phyloP scores from a whole-genome alignment of 352 stramenopile genomes.

The Pythium sp. region DNA sequence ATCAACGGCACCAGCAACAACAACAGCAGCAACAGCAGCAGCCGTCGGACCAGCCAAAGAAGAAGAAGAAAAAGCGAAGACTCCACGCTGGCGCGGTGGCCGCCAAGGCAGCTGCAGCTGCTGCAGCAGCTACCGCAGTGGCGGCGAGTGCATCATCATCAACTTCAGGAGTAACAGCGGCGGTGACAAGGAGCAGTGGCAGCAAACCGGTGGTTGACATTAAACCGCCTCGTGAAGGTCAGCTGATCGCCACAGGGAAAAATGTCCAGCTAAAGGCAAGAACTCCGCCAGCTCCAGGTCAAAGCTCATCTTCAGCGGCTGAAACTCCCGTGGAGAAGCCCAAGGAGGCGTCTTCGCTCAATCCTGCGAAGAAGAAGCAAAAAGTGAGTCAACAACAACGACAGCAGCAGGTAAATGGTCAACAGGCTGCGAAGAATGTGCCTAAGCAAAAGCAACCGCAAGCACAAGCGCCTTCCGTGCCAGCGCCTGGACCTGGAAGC shows the following conservation, averaged over 20 bases:
- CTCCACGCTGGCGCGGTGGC: constrained; percentile 2
- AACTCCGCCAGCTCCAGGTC: not conserved
- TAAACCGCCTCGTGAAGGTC: not conserved
- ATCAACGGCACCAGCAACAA: not conserved
- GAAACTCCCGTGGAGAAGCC: not conserved
- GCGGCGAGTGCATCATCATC: not conserved
- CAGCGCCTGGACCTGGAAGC: not conserved
- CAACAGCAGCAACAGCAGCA: not conserved
- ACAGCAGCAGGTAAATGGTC: not conserved
- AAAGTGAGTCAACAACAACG: not conserved
- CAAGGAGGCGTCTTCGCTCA: constrained; percentile 1
- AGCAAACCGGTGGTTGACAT: not conserved
- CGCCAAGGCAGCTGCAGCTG: not conserved
- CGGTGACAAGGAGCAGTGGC: not conserved
- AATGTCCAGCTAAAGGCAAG: not conserved
- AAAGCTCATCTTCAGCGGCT: not conserved
- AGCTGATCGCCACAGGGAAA: not conserved
- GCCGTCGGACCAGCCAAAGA: constrained; percentile 7
- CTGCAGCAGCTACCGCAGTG: not conserved
- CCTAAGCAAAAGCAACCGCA: constrained; percentile 2
- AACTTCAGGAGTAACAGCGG: not conserved
- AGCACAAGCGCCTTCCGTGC: not conserved
- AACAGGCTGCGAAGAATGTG: not conserved
- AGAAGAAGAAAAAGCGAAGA: constrained; percentile 11
- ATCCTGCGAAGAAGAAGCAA: constrained; percentile 9